phyloP scores from a whole-genome alignment of 805 yeast species.

The Ogataea trehaloabstinens region DNA sequence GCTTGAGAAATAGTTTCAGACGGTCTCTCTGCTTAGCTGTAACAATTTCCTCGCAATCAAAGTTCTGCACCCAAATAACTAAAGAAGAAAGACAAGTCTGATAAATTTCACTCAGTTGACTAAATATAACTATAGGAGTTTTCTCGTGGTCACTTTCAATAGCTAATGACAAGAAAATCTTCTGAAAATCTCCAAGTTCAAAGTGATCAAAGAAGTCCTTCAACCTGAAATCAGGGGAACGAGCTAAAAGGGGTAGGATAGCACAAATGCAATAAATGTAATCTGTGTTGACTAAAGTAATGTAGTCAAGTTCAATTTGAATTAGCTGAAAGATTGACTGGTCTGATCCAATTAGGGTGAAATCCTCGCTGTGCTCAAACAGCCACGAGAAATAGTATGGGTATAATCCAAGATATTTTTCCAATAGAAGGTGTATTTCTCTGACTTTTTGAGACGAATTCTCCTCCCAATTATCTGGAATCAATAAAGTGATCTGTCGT shows the following conservation, averaged over 20 bases:
- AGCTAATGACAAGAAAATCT: slow-evolving; percentile 25
- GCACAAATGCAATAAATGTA: slow-evolving; percentile 10
- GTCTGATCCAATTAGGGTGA: not conserved
- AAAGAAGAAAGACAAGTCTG: slow-evolving; percentile 26
- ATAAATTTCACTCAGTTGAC: slow-evolving; percentile 25
- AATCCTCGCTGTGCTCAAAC: slow-evolving; percentile 10
- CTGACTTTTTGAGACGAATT: slow-evolving; percentile 38
- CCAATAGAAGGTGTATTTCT: slow-evolving; percentile 49
- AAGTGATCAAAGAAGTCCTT: slow-evolving; percentile 28
- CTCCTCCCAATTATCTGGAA: slow-evolving; percentile 40
- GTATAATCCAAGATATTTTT: slow-evolving; percentile 34
- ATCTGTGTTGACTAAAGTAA: slow-evolving; percentile 19
- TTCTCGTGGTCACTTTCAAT: slow-evolving; percentile 20
- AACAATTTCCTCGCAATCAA: slow-evolving; percentile 11
- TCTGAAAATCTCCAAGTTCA: slow-evolving; percentile 24
- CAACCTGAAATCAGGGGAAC: not conserved
- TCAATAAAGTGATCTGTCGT: slow-evolving; percentile 54
- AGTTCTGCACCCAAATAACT: slow-evolving; percentile 25
- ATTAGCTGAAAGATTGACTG: slow-evolving; percentile 3
- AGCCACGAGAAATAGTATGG: slow-evolving; percentile 32
- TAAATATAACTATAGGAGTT: slow-evolving; percentile 8
- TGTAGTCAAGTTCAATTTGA: slow-evolving; percentile 22
- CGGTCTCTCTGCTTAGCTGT: slow-evolving; percentile 1
- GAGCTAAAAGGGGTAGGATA: not conserved
- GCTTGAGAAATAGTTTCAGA: slow-evolving; percentile 11